These are phyloP conservation scores for Suhomyces atakaporum DNA, from an alignment of 1,139 yeast species.

Conservation along the genomic window DNA sequence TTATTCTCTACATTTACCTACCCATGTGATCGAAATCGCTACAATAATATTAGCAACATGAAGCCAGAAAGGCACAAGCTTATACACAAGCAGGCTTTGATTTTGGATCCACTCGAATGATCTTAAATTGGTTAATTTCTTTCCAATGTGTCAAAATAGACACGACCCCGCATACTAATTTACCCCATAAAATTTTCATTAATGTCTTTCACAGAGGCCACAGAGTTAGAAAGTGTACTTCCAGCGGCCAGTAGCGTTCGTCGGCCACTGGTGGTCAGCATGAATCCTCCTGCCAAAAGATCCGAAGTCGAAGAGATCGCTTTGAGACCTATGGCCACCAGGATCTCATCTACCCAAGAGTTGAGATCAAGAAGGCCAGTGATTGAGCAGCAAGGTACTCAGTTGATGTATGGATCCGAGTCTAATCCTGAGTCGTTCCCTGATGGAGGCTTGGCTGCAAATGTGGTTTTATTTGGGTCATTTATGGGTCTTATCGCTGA, in stretches of 20 bases:
- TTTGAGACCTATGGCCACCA: slow-evolving; percentile 6
- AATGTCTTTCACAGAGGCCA: background rate
- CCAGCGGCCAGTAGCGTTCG: background rate
- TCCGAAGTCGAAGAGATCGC: slow-evolving; percentile 1
- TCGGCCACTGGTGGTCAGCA: background rate
- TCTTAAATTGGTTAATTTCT: too few relatives aligned
- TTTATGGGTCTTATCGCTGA: slow-evolving; percentile 58
- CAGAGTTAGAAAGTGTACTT: background rate
- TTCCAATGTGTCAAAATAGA: too few relatives aligned
- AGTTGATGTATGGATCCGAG: slow-evolving; percentile 13
- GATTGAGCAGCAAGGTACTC: slow-evolving; percentile 1
- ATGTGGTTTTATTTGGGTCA: slow-evolving; percentile 62
- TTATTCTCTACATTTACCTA: too few relatives aligned
- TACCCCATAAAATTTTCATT: background rate
- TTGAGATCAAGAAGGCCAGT: slow-evolving; percentile 6
- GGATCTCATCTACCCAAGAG: slow-evolving; percentile 9
- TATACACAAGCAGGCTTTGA: too few relatives aligned
- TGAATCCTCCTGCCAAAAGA: background rate
- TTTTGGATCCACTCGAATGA: too few relatives aligned
- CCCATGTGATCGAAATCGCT: too few relatives aligned
- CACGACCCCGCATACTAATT: background rate
- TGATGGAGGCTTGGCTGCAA: slow-evolving; percentile 62
- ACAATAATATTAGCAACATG: too few relatives aligned
- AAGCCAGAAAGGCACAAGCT: too few relatives aligned
- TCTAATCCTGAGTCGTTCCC: slow-evolving; percentile 46